Base-by-base conservation (phyloP, 441 rosid genomes). In the Gossypium lobatum region DNA sequence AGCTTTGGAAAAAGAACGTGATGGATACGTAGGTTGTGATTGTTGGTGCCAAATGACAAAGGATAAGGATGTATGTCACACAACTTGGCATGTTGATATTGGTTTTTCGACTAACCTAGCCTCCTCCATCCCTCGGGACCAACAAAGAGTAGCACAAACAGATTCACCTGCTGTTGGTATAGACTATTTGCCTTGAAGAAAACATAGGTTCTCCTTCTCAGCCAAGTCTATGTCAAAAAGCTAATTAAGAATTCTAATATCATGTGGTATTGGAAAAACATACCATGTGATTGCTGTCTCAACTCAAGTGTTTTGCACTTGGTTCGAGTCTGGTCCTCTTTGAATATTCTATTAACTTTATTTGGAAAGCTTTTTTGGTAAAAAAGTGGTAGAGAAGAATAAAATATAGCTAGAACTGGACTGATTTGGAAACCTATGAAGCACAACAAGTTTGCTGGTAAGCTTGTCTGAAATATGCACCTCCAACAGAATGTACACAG, bases 31-130 rank as follows among this genome's bases (percentile, higher is more conserved):
- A 11, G 42, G 18, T 45, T 37, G 59, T 46, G 57, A 26, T 59
- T 18, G 62, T 13, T 11, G 28, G 31, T 13, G 68, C 42, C 54
- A 72, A 59, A 57, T 65, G 79, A 71, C 62, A 64, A 45, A 65
- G 58, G 66, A 11, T 17, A 71, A 62, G 39, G 70, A 59, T 67
- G 11, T 28, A 50, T 45, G 8, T 59, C 4, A 52, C 14, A 52
- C 72, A 50, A 52, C n/a, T 64, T 53, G 48, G 58, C 71, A 59
- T 13, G 16, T 58, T n/a, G 63, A 1, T 10, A 23, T 58, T 58
- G 17, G 31, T 25, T 31, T 23, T 58, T 55, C 26, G 14, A 23
- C 26, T 55, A 18, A 55, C 26, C 26, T 55, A 20, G 60, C 10
- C 60, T 55, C 26, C 26, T 55, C 25, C 20, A 21, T 18, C 59